Evolutionary conservation across 441 rosid genomes (phyloP).

Genomic region (Eruca vesicaria): DNA sequence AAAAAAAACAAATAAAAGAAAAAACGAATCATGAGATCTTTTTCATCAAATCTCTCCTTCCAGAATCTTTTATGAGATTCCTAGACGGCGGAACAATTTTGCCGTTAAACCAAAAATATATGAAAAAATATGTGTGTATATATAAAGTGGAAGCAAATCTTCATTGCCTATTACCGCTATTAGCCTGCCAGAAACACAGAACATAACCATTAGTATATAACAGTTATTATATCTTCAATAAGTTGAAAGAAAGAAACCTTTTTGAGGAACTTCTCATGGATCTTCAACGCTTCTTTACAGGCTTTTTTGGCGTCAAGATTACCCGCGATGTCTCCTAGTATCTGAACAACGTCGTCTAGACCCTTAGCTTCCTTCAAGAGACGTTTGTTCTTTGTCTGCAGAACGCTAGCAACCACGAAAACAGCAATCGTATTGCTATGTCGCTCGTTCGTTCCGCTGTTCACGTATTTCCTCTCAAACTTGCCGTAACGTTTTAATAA

Average conservation of each 20-base stretch:
- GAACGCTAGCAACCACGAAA: constrained; percentile 84
- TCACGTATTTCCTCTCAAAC: constrained; percentile 62
- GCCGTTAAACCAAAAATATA: background rate
- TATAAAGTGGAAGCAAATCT: constrained; percentile 14
- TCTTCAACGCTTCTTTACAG: constrained; percentile 73
- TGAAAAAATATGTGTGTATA: background rate
- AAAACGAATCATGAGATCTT: constrained; percentile 2
- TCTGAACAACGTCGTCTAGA: constrained; percentile 86
- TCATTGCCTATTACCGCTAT: constrained; percentile 26
- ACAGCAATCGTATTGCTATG: constrained; percentile 63
- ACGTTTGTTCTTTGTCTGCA: constrained; percentile 78
- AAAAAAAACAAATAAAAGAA: background rate
- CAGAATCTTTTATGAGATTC: constrained; percentile 1
- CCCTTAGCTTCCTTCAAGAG: constrained; percentile 85
- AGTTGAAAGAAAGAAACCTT: constrained; percentile 44
- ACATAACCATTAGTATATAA: background rate
- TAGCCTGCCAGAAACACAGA: constrained; percentile 25
- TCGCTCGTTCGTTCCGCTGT: constrained; percentile 47
- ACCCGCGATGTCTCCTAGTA: constrained; percentile 66
- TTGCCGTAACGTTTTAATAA: constrained; percentile 74
- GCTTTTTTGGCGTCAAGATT: constrained; percentile 83
- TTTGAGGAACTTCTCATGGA: constrained; percentile 70
- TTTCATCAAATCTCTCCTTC: constrained; percentile 13
- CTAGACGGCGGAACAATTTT: constrained; percentile 9
- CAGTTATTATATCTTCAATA: background rate